Evolutionary conservation across 2,329 filamentous ascomycete genomes (phyloP).

Genomic region (Aureobasidium musti): DNA sequence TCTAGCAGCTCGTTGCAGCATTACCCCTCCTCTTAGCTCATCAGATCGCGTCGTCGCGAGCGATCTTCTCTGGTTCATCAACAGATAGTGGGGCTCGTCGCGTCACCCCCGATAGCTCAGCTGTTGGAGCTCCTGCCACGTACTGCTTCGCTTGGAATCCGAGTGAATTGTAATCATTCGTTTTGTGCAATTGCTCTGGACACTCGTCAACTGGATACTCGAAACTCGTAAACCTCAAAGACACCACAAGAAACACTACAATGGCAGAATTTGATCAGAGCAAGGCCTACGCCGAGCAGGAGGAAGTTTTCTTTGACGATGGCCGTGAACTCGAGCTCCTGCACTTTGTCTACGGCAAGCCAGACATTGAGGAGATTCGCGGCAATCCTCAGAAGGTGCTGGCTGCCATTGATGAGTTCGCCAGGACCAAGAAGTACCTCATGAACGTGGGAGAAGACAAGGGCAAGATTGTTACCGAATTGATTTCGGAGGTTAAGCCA

Average conservation of each 20-base stretch:
- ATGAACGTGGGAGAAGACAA: conserved; percentile 82
- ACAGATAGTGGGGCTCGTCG: conserved; percentile 27
- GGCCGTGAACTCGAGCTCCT: conserved; percentile 73
- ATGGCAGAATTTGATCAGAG: conserved; percentile 43
- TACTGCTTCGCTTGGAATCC: conserved; percentile 24
- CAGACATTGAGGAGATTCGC: conserved; percentile 63
- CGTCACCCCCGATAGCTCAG: conserved; percentile 28
- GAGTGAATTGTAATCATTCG: conserved; percentile 14
- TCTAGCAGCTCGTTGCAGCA: conserved; percentile 17
- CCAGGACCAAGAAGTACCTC: conserved; percentile 65
- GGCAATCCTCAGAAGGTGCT: conserved; percentile 66
- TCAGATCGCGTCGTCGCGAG: conserved; percentile 19
- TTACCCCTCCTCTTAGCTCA: conserved; percentile 28
- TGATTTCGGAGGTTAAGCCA: conserved; percentile 69
- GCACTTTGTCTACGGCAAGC: conserved; percentile 65
- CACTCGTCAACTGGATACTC: background rate
- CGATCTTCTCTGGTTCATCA: conserved; percentile 3
- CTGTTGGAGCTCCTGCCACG: conserved; percentile 23
- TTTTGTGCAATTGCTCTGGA: conserved; percentile 17
- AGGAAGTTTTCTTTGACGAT: conserved; percentile 60
- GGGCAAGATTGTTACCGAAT: conserved; percentile 66
- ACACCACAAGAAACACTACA: conserved; percentile 14
- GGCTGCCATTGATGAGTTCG: conserved; percentile 70
- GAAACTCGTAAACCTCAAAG: conserved; percentile 14
- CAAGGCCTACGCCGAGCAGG: conserved; percentile 53